Evolutionary conservation across 768 basidiomycete genomes (phyloP).

Genomic region (Sarcodon aspratus): DNA sequence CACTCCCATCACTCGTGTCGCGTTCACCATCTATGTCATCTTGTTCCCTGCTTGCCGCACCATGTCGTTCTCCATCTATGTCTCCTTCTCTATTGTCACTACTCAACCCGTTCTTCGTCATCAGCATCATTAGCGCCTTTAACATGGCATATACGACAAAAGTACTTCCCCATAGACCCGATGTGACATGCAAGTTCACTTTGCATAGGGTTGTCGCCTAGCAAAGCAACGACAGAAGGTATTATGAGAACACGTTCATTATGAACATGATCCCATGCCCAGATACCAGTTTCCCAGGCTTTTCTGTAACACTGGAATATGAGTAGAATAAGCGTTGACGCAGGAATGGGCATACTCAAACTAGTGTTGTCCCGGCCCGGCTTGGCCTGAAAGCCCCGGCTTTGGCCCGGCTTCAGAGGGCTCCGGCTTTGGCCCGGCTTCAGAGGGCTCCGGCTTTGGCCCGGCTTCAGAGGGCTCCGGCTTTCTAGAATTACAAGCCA

Average conservation of each 20-base stretch:
- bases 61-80: constrained; percentile 9
- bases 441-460: too few species aligned
- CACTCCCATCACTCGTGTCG: too few species aligned
- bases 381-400: too few species aligned
- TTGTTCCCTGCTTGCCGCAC: too few species aligned
- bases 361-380: too few species aligned
- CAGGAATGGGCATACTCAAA: constrained; percentile 27
- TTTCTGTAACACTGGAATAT: constrained; percentile 18
- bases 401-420: too few species aligned
- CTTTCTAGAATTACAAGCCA: too few species aligned
- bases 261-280: constrained; percentile 13
- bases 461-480: too few species aligned
- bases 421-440: too few species aligned
- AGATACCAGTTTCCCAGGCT: constrained; percentile 18
- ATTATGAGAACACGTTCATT: constrained; percentile 8
- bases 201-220: constrained; percentile 14
- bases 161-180: constrained; percentile 26
- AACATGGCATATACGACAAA: constrained; percentile 18
- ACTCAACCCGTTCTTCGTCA: constrained; percentile 2
- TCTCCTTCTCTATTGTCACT: constrained; percentile 6
- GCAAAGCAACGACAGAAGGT: constrained; percentile 12
- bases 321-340: constrained; percentile 5
- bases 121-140: constrained; percentile 9
- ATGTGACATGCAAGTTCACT: constrained; percentile 19
- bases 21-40: too few species aligned